Evolutionary conservation across 352 stramenopile genomes (phyloP), one percentile per base, ranked within the genome.

Genomic region (Phytopythium delawarense): DNA sequence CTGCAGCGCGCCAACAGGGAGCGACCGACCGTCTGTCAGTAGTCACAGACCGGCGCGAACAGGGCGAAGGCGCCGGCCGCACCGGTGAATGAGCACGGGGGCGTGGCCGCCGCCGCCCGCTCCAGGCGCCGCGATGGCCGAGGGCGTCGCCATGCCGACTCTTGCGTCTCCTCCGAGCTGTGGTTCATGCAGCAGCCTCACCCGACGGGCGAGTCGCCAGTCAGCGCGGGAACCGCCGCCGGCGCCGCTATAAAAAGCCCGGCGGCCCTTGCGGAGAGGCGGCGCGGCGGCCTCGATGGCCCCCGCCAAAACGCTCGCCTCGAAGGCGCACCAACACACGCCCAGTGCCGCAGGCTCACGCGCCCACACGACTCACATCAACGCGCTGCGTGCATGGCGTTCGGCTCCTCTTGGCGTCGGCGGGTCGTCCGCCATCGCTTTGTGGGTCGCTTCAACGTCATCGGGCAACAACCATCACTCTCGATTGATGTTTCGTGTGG

Each of bases 1-100:
- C 84, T 87, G 44, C 16, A 21, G n/a, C 32, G 45, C 6, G 7
- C 2, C 23, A 50, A 21, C n/a, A 39, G 45, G 16, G 16, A 44
- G n/a, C n/a, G 50, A 52, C 2, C n/a, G 57, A 20, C 28, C 20
- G 20, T 34, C 7, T 30, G 20, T 34, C 7, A 23, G 15, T 30
- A 2, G 7, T 11, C 8, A 23, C 40, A 8, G 37, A 42, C 21
- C 25, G 4, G n/a, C 15, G 28, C 21, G 20, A 49, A 25, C 42
- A 12, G 8, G 7, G 8, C 7, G 1, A 25, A 15, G 21, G 20
- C 35, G 35, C 8, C 34, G 34, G 42, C 12, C 39, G 37, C 34
- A 67, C 61, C 69, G 72, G 61, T 84, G 78, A 35, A 90, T 71
- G 50, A 90, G 75, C 20, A 75, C 69, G 21, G 78, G 74, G 32